Evolutionary conservation across 106 monocot genomes (phyloP).

Genomic region (Phalaenopsis equestris): DNA sequence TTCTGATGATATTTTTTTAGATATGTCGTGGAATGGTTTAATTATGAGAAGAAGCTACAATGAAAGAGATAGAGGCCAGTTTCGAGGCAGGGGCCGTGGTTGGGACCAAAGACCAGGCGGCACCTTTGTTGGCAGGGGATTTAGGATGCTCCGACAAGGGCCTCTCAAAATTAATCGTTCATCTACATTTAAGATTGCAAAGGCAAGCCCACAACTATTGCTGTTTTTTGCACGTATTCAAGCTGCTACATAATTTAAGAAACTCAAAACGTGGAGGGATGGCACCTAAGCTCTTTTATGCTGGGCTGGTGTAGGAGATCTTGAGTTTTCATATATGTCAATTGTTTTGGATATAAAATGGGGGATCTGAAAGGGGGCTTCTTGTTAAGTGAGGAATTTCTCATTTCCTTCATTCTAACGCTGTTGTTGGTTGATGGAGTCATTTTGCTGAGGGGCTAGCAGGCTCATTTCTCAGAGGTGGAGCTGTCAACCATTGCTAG

Average conservation of each 20-base stretch:
- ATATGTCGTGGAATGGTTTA: neutral
- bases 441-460: neutral
- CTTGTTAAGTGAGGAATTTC: neutral
- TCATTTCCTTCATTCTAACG: slow-evolving; percentile 5
- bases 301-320: neutral
- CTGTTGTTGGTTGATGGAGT: neutral
- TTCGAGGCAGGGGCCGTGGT: neutral
- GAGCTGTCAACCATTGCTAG: neutral
- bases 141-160: slow-evolving; percentile 51
- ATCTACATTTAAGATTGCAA: slow-evolving; percentile 69
- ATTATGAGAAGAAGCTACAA: neutral
- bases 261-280: slow-evolving; percentile 2
- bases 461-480: slow-evolving; percentile 4
- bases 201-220: slow-evolving; percentile 80
- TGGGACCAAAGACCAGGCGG: slow-evolving; percentile 2
- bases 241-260: slow-evolving; percentile 2
- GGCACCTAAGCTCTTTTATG: slow-evolving; percentile 8
- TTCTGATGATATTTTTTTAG: neutral
- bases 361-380: slow-evolving; percentile 1
- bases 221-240: slow-evolving; percentile 42
- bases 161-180: slow-evolving; percentile 56
- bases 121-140: slow-evolving; percentile 47
- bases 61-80: slow-evolving; percentile 1
- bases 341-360: slow-evolving; percentile 2
- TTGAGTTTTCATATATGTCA: neutral